phyloP scores from a whole-genome alignment of 1,284 basidiomycete species.

The Apiotrichum brassicae region DNA sequence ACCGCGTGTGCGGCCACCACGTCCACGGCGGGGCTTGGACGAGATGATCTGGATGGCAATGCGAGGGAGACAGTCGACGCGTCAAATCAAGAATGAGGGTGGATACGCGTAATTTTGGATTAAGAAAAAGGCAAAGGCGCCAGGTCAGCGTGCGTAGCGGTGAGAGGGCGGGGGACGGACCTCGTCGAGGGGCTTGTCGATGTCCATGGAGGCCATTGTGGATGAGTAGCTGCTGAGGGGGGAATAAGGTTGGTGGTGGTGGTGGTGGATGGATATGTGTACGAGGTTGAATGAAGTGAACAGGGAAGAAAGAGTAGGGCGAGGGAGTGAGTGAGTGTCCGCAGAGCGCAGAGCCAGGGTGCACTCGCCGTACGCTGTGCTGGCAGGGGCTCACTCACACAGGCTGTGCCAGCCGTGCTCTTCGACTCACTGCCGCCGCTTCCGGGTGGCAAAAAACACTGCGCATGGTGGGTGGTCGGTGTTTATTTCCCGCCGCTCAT shows the following conservation, averaged over 20 bases:
- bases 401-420: too few species aligned
- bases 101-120: too few species aligned
- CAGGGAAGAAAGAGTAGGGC: too few species aligned
- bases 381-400: too few species aligned
- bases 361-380: too few species aligned
- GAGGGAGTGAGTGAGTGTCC: too few species aligned
- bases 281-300: too few species aligned
- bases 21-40: conserved; percentile 48
- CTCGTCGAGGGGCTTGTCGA: conserved; percentile 83
- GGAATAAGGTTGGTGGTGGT: conserved; percentile 7
- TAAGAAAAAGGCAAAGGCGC: neutral
- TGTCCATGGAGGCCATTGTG: conserved; percentile 46
- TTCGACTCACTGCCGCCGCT: too few species aligned
- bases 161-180: conserved; percentile 49
- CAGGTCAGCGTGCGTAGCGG: conserved; percentile 9
- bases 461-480: neutral
- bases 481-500: neutral
- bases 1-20: conserved; percentile 49
- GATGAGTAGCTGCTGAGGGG: conserved; percentile 7
- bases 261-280: too few species aligned
- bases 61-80: neutral
- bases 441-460: neutral
- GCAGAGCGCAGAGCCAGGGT: too few species aligned
- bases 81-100: neutral
- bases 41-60: conserved; percentile 60